Evolutionary conservation across 164 flowering plant species (phyloP).

Genomic region (Piper longum): DNA sequence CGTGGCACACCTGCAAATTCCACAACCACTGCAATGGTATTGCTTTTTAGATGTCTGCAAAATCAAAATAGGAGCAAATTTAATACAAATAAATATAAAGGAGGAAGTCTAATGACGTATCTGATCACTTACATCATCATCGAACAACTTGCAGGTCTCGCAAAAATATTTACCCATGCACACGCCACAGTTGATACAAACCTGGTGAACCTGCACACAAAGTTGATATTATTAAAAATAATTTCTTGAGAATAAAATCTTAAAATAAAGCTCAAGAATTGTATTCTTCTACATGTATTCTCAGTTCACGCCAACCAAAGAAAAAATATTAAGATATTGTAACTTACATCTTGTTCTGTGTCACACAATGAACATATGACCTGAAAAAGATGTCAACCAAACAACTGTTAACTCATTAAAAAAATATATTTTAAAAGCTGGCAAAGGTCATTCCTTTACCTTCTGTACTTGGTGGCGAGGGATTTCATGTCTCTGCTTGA

Average conservation of each 20-base stretch:
- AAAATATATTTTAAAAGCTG: too few relatives aligned
- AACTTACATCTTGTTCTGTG: slow-evolving; percentile 75
- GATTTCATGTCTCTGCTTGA: slow-evolving; percentile 53
- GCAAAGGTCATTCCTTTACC: slow-evolving; percentile 18
- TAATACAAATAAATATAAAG: too few relatives aligned
- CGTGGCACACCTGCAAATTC: slow-evolving; percentile 71
- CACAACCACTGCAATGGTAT: slow-evolving; percentile 85
- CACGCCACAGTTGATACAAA: slow-evolving; percentile 76
- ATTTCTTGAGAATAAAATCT: too few relatives aligned
- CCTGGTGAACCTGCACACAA: slow-evolving; percentile 46
- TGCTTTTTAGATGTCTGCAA: slow-evolving; percentile 73
- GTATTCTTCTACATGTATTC: too few relatives aligned
- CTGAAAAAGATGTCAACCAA: slow-evolving; percentile 16
- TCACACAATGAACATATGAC: slow-evolving; percentile 81
- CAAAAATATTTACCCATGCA: slow-evolving; percentile 88
- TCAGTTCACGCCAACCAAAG: too few relatives aligned
- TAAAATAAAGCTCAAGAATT: too few relatives aligned
- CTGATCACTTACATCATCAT: slow-evolving; percentile 69
- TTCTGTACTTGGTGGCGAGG: slow-evolving; percentile 67
- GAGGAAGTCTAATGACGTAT: neutral
- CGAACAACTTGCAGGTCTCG: slow-evolving; percentile 65
- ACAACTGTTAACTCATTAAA: neutral
- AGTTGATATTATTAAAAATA: neutral
- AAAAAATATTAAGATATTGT: too few relatives aligned
- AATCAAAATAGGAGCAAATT: neutral